Percentiles rank a stretch among this genome's conserved stretches.
These are phyloP conservation scores for Globisporangium polare DNA, from an alignment of 352 stramenopile genomes.

Conservation along the genomic window DNA sequence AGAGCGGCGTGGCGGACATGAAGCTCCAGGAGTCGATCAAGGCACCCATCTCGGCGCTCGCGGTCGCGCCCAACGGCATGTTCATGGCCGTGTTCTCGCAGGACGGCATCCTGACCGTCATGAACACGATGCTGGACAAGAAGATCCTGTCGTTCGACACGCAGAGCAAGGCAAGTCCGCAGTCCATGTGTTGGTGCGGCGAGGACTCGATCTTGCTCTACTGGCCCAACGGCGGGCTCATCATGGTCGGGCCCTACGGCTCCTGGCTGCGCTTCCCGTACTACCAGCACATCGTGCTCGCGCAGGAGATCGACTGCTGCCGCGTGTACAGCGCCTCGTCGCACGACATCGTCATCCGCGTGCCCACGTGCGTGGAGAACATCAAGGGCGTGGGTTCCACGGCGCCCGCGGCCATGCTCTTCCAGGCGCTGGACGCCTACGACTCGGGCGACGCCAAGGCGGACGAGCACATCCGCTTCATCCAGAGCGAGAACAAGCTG, in stretches of 20 bases:
- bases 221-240: constrained; percentile 69
- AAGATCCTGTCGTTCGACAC: constrained; percentile 90
- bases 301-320: constrained; percentile 69
- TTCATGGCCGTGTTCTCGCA: constrained; percentile 96
- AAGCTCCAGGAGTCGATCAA: constrained; percentile 79
- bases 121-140: constrained; percentile 96
- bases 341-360: constrained; percentile 85
- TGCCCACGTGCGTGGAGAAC: constrained; percentile 80
- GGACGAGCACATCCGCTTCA: constrained; percentile 84
- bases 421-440: constrained; percentile 86
- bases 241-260: constrained; percentile 85
- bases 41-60: constrained; percentile 90
- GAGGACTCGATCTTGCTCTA: constrained; percentile 89
- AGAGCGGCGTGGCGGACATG: constrained; percentile 67
- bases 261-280: constrained; percentile 86
- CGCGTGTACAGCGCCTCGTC: constrained; percentile 61
- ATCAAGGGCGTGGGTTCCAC: constrained; percentile 88
- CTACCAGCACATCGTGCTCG: constrained; percentile 66
- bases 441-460: constrained; percentile 37
- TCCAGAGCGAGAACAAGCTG: constrained; percentile 73
- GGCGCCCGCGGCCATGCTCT: constrained; percentile 86
- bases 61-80: constrained; percentile 92
- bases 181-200: constrained; percentile 85
- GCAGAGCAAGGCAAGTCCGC: constrained; percentile 71
- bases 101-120: constrained; percentile 91